These are phyloP conservation scores for Zygosaccharomyces gambellarensis DNA, from an alignment of 805 yeast species.

Conservation along the genomic window DNA sequence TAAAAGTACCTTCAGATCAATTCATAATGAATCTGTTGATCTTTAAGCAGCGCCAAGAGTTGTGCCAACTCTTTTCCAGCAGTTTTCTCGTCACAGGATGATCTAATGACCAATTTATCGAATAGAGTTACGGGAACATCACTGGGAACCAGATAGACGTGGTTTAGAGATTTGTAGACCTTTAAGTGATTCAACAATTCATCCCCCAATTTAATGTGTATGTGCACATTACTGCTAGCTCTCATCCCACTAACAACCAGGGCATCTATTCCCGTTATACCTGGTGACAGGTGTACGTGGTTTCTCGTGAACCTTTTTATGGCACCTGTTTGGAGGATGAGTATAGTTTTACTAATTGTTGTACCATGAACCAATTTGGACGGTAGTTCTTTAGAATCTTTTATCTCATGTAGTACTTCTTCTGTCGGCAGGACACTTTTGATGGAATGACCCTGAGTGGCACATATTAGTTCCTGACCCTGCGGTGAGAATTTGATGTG, in stretches of 20 bases:
- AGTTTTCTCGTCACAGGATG: conserved; percentile 1
- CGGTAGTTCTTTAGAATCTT: conserved; percentile 43
- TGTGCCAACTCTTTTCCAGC: neutral
- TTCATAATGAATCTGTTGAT: conserved; percentile 13
- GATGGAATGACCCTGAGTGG: conserved; percentile 90
- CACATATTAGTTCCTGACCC: conserved; percentile 50
- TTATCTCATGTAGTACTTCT: conserved; percentile 40
- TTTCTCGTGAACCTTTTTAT: conserved; percentile 67
- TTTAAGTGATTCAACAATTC: conserved; percentile 36
- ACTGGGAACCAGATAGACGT: conserved; percentile 68
- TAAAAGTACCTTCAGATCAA: neutral
- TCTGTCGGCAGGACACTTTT: conserved; percentile 37
- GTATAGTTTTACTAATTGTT: conserved; percentile 40
- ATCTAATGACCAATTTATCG: conserved; percentile 22
- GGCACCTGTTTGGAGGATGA: conserved; percentile 51
- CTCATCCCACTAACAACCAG: conserved; percentile 73
- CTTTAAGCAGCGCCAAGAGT: conserved; percentile 4
- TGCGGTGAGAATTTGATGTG: conserved; percentile 36
- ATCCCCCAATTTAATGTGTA: conserved; percentile 55
- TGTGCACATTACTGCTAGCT: conserved; percentile 45
- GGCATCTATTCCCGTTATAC: conserved; percentile 41
- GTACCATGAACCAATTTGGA: conserved; percentile 76
- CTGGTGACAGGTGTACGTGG: conserved; percentile 81
- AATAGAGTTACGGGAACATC: conserved; percentile 33
- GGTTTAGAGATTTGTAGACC: conserved; percentile 64